These are phyloP conservation scores for Thuidium tamariscinum DNA, from an alignment of 225 moss, liverwort and hornwort genomes.

Conservation along the genomic window DNA sequence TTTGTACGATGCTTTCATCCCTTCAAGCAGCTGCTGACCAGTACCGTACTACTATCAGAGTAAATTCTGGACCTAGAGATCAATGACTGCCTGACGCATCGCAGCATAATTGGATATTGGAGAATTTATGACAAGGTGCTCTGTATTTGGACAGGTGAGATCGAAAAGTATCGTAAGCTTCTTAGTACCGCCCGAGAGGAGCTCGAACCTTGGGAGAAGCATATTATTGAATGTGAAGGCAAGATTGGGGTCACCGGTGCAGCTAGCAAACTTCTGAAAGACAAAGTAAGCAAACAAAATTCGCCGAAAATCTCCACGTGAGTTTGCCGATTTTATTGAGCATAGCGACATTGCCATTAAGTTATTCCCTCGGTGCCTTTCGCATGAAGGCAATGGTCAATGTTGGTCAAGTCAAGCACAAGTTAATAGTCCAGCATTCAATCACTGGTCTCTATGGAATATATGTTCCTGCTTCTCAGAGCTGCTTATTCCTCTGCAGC, in stretches of 20 bases:
- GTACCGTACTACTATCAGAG: background rate
- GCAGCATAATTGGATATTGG: background rate
- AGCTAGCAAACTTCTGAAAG: constrained; percentile 73
- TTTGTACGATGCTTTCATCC: background rate
- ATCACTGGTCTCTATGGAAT: background rate
- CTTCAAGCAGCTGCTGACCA: background rate
- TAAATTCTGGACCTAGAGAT: background rate
- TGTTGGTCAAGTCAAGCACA: background rate
- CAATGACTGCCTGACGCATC: background rate
- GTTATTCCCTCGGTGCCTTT: background rate
- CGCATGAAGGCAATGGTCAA: background rate
- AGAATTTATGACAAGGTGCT: background rate
- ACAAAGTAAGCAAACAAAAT: constrained; percentile 50
- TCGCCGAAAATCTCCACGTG: background rate
- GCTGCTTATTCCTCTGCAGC: background rate
- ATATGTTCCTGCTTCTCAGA: background rate
- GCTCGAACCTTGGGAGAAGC: constrained; percentile 94
- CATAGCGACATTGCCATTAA: background rate
- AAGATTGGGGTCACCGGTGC: constrained; percentile 65
- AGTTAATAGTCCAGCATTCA: background rate
- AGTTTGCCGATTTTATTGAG: background rate
- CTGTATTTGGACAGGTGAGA: constrained; percentile 43
- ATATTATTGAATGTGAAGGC: constrained; percentile 77
- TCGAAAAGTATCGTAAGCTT: constrained; percentile 61
- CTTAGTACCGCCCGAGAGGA: constrained; percentile 55